Percentiles rank a stretch among this genome's conserved stretches.
These are phyloP conservation scores for Meira nashicola DNA, from an alignment of 1,284 basidiomycete species.

Conservation along the genomic window DNA sequence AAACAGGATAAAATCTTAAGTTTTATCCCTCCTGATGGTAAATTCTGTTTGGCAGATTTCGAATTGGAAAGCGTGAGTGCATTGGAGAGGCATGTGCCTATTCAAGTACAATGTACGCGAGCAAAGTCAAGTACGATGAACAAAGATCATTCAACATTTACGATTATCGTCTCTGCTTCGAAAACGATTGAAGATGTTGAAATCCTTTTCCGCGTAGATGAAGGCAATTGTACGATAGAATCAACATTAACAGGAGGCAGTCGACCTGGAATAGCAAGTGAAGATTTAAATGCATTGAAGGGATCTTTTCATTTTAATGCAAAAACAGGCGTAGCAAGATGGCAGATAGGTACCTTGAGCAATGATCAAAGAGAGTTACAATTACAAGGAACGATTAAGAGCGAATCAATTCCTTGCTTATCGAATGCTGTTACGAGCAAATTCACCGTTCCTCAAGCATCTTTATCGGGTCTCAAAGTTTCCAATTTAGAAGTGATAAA, in stretches of 20 bases:
- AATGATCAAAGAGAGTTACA: slow-evolving; percentile 3
- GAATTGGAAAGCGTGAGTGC: slow-evolving; percentile 44
- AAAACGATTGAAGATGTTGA: background rate
- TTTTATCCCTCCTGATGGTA: slow-evolving; percentile 55
- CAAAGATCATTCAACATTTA: background rate
- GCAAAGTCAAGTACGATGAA: background rate
- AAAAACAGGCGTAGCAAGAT: slow-evolving; percentile 23
- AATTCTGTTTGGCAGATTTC: slow-evolving; percentile 31
- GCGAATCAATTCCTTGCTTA: slow-evolving; percentile 56
- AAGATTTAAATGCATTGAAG: slow-evolving; percentile 11
- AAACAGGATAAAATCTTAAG: slow-evolving; percentile 98
- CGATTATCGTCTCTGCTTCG: background rate
- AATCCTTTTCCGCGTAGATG: slow-evolving; percentile 21
- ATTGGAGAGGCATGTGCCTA: background rate
- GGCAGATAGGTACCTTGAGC: slow-evolving; percentile 26
- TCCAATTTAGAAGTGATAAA: slow-evolving; percentile 74
- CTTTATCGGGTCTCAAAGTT: slow-evolving; percentile 74
- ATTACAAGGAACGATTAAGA: slow-evolving; percentile 12
- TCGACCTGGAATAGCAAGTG: slow-evolving; percentile 14
- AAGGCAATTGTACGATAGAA: slow-evolving; percentile 14
- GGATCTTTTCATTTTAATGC: slow-evolving; percentile 38
- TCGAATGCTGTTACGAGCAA: slow-evolving; percentile 67
- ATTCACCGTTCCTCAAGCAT: slow-evolving; percentile 69
- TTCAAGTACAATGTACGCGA: background rate
- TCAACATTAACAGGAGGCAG: slow-evolving; percentile 18